Evolutionary conservation across 179 eudicot species (phyloP).

Genomic region (Silene coronaria): DNA sequence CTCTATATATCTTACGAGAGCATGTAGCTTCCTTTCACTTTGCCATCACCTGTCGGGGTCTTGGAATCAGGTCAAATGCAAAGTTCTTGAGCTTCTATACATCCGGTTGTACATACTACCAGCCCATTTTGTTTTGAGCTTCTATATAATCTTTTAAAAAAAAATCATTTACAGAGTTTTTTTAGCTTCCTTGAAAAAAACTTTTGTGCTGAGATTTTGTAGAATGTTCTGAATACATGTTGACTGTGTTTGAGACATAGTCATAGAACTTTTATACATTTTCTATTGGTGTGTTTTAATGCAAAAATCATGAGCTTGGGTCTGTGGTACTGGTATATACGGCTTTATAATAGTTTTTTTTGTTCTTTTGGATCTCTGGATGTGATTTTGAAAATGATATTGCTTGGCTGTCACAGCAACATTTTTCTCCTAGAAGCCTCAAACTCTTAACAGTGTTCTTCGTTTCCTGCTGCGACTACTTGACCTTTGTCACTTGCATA

Average conservation of each 20-base stretch:
- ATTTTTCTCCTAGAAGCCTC: conserved; percentile 3
- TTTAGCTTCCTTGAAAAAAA: background rate
- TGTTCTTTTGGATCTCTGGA: background rate
- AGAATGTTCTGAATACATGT: background rate
- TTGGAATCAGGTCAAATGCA: background rate
- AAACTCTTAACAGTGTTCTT: background rate
- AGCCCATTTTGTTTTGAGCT: background rate
- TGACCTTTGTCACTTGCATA: background rate
- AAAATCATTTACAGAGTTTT: background rate
- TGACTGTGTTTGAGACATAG: background rate
- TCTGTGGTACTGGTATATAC: background rate
- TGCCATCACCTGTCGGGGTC: background rate
- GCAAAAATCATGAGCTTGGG: background rate
- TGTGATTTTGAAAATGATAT: background rate
- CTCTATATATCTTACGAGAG: background rate
- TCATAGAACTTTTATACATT: background rate
- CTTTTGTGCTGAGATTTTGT: background rate
- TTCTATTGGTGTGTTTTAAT: background rate
- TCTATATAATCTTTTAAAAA: background rate
- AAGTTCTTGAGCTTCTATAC: background rate
- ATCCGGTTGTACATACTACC: background rate
- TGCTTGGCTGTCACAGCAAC: background rate
- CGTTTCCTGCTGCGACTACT: background rate
- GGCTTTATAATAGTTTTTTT: background rate
- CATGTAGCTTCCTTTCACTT: background rate